Percentiles rank a stretch among this genome's conserved stretches.
phyloP scores from a whole-genome alignment of 768 basidiomycete species.

The Pholiota molesta region DNA sequence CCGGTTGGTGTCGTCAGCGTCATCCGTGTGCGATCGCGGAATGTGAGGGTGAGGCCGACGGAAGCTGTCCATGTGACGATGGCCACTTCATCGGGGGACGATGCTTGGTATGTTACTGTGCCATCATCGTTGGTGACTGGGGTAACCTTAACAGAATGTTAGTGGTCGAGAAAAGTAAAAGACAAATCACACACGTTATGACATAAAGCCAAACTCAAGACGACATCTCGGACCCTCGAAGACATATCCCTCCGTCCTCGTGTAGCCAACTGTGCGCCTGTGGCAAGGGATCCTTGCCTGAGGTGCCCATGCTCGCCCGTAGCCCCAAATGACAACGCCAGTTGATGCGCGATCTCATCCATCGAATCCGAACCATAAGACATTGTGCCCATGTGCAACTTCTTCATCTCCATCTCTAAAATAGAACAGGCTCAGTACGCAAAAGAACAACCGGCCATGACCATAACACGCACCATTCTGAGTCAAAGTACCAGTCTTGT shows the following conservation, averaged over 20 bases:
- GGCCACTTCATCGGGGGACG: constrained; percentile 98
- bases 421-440: neutral
- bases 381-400: constrained; percentile 98
- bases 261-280: constrained; percentile 81
- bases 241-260: constrained; percentile 95
- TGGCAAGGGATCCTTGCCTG: constrained; percentile 61
- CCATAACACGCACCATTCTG: constrained; percentile 73
- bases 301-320: constrained; percentile 52
- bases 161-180: constrained; percentile 1
- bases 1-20: constrained; percentile 72
- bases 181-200: constrained; percentile 73
- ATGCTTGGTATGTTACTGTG: constrained; percentile 95
- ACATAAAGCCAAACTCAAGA: constrained; percentile 90
- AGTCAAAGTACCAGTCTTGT: constrained; percentile 97
- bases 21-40: constrained; percentile 91
- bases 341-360: constrained; percentile 95
- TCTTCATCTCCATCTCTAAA: constrained; percentile 99
- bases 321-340: constrained; percentile 84
- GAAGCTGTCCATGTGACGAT: constrained; percentile 98
- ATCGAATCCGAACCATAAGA: constrained; percentile 97
- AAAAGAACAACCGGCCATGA: neutral
- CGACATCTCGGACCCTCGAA: constrained; percentile 88
- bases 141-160: constrained; percentile 68
- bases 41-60: constrained; percentile 86
- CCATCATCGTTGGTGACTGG: constrained; percentile 95